These are phyloP conservation scores for Beauveria bassiana DNA, from an alignment of 2,329 filamentous ascomycete species.

Conservation along the genomic window DNA sequence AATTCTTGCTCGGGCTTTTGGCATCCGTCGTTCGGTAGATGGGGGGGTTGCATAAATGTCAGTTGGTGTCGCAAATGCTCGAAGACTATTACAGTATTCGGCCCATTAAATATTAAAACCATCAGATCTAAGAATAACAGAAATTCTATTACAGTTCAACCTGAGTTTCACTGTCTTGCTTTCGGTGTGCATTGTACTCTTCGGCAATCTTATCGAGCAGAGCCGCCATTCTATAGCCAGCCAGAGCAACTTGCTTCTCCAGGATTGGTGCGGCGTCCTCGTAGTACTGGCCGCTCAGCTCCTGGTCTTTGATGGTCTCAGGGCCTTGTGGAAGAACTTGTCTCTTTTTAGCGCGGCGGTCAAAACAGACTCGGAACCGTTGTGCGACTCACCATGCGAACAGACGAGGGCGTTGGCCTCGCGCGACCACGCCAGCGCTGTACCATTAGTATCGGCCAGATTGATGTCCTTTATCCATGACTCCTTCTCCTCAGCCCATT, in stretches of 20 bases:
- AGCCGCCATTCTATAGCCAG: constrained; percentile 59
- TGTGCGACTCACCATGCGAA: constrained; percentile 41
- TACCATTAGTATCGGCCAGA: constrained; percentile 44
- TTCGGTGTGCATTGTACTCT: constrained; percentile 19
- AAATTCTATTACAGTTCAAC: constrained; percentile 22
- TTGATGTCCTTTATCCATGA: constrained; percentile 52
- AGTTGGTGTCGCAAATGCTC: background rate
- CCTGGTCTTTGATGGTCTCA: constrained; percentile 47
- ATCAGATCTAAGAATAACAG: background rate
- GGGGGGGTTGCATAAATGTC: background rate
- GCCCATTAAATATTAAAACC: background rate
- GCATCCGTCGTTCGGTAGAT: background rate
- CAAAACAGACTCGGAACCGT: background rate
- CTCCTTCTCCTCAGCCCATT: constrained; percentile 40
- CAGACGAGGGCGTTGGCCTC: constrained; percentile 58
- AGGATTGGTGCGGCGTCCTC: constrained; percentile 55
- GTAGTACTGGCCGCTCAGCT: constrained; percentile 57
- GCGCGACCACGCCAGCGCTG: constrained; percentile 55
- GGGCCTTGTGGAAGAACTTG: constrained; percentile 55
- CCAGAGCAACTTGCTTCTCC: constrained; percentile 59
- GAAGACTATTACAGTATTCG: background rate
- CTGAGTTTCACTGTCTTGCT: constrained; percentile 13
- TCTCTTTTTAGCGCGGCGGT: background rate
- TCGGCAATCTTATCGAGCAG: constrained; percentile 58
- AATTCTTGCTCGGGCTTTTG: background rate